Conservation (phyloP, 78 protist species). For the Planoprotostelium fungivorum region DNA sequence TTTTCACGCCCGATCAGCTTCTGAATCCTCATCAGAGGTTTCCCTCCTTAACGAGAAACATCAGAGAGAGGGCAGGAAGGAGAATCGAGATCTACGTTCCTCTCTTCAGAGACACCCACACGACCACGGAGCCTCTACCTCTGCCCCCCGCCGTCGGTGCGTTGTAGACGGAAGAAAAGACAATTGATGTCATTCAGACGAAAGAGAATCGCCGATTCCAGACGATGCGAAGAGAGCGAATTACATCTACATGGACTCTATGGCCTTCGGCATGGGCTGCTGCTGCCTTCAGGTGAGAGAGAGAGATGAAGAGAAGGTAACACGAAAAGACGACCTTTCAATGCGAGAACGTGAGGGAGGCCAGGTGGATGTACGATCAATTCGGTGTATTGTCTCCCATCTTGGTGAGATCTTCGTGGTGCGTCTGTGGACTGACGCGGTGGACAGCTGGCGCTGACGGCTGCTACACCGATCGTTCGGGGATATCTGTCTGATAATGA, state of each 20-base stretch:
- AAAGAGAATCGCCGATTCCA: neutral
- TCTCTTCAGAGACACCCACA: constrained; percentile 75
- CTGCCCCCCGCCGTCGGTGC: neutral
- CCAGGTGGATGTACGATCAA: constrained; percentile 89
- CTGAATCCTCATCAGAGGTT: constrained; percentile 90
- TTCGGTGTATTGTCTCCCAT: constrained; percentile 65
- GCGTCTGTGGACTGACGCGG: constrained; percentile 1
- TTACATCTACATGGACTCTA: constrained; percentile 92
- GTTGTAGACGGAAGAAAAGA: neutral
- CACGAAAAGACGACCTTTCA: constrained; percentile 87
- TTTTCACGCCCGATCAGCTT: constrained; percentile 79
- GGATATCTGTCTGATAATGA: constrained; percentile 90
- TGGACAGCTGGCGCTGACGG: constrained; percentile 77
- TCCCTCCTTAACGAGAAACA: constrained; percentile 84
- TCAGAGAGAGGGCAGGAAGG: constrained; percentile 79
- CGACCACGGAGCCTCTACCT: constrained; percentile 16
- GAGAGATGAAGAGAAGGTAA: neutral
- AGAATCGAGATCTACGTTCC: constrained; percentile 87
- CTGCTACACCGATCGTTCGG: constrained; percentile 81
- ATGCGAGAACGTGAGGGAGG: constrained; percentile 70
- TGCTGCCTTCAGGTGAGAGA: constrained; percentile 86
- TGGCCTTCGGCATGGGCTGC: constrained; percentile 98
- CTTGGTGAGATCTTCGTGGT: constrained; percentile 3
- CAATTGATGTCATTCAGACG: neutral
- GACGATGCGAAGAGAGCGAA: constrained; percentile 25